A percentile compares a stretch with the other conserved stretches of the same genome.
These are phyloP conservation scores for Mortierella polycephala DNA, from an alignment of 371 early-diverging fungal species.

Conservation along the genomic window DNA sequence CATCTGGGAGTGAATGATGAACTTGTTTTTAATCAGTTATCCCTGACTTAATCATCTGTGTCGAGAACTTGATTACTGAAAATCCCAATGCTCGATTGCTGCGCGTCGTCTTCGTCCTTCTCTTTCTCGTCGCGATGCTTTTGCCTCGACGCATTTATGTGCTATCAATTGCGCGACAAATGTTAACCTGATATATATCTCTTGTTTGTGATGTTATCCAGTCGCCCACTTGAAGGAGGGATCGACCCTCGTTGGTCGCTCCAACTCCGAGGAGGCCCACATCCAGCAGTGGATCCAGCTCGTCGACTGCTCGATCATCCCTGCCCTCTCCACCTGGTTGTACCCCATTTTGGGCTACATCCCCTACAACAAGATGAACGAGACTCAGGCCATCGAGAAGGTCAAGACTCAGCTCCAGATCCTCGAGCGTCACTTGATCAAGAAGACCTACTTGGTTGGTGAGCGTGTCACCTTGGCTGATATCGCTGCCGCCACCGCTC, in stretches of 20 bases:
- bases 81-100: constrained; percentile 1
- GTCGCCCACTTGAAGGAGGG: constrained; percentile 74
- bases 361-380: constrained; percentile 74
- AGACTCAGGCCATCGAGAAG: constrained; percentile 75
- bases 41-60: constrained; percentile 65
- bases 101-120: neutral
- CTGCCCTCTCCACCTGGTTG: constrained; percentile 66
- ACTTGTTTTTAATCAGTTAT: constrained; percentile 62
- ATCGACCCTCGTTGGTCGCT: constrained; percentile 71
- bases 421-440: constrained; percentile 79
- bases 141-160: neutral
- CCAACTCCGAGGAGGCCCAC: constrained; percentile 76
- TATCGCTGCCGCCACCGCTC: constrained; percentile 73
- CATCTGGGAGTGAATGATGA: constrained; percentile 37
- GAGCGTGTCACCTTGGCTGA: constrained; percentile 93
- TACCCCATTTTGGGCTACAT: constrained; percentile 74
- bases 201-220: constrained; percentile 18
- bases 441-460: constrained; percentile 92
- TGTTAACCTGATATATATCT: too few species aligned
- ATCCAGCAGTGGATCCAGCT: constrained; percentile 85
- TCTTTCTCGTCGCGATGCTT: neutral
- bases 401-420: constrained; percentile 69
- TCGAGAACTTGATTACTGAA: constrained; percentile 57
- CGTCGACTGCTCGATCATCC: constrained; percentile 71
- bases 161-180: neutral